Base-by-base conservation (phyloP, 148 eudicot genomes). In the Spergularia bocconei region DNA sequence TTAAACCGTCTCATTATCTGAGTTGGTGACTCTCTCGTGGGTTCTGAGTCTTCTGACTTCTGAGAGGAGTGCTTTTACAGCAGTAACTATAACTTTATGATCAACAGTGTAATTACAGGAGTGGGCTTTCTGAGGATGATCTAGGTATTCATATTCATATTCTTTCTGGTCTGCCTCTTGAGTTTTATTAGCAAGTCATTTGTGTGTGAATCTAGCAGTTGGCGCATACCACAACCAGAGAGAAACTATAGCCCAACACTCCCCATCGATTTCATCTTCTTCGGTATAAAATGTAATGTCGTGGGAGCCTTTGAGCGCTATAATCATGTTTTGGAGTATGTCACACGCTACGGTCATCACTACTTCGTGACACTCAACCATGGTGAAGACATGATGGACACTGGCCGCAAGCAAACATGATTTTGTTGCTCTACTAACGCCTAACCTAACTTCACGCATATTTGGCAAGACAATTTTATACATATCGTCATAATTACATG, bases 51-150 rank as follows among this genome's bases (percentile, higher is more conserved):
- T 56, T 76, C 75, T 23, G 25, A 23, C 25, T 23, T 23, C 75
- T 62, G 54, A 44, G 71, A 69, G 63, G 39, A 64, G 7, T 47
- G 52, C 65, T 50, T 63, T 62, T 56, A 41, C 63, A 50, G 62
- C 69, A 71, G 75, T 36, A 55, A 41, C 25, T 44, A 56, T 64
- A 73, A 74, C 15, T 63, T 15, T 15, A 13, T 74, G 79, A 56
- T 64, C 44, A 56, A 47, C 76, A 10, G 21, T 80, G 83, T 76
- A 64, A 75, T 70, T 80, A 64, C 29, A 57, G 57, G 72, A 38
- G 75, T 57, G 64, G 13, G 59, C 1, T 36, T 53, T 53, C 36
- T 25, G 69, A 41, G 39, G 36, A 56, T 76, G 61, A 76, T 61
- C 3, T 77, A 20, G 41, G 57, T 61, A 20, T 47, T 54, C 29